Conservation (phyloP, 2,329 filamentous ascomycete genomes). For the Tricladium varicosporioides region DNA sequence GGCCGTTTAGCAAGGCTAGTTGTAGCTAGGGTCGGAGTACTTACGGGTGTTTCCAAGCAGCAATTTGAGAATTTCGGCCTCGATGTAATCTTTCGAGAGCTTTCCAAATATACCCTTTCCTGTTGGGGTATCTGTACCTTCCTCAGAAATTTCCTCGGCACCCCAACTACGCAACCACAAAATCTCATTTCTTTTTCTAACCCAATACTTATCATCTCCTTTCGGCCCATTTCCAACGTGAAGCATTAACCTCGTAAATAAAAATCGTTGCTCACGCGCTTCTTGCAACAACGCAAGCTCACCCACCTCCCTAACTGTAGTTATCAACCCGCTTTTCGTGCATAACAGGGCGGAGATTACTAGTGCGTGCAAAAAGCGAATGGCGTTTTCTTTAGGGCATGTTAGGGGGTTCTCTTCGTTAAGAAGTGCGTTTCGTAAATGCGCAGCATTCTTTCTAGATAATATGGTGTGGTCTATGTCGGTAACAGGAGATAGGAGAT, state of each 20-base stretch:
- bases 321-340: constrained; percentile 47
- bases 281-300: constrained; percentile 65
- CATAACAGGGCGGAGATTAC: constrained; percentile 59
- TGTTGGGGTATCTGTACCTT: constrained; percentile 33
- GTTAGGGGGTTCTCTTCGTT: constrained; percentile 63
- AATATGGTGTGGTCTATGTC: constrained; percentile 35
- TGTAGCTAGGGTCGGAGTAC: constrained; percentile 28
- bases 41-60: constrained; percentile 61
- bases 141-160: constrained; percentile 41
- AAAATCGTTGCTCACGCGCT: constrained; percentile 60
- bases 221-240: constrained; percentile 43
- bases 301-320: constrained; percentile 51
- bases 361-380: constrained; percentile 60
- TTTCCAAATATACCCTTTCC: constrained; percentile 55
- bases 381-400: constrained; percentile 52
- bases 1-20: no score
- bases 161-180: constrained; percentile 76
- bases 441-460: constrained; percentile 41
- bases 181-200: constrained; percentile 58
- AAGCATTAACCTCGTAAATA: constrained; percentile 49
- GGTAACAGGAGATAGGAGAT: constrained; percentile 44
- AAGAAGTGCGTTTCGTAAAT: constrained; percentile 54
- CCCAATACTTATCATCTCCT: constrained; percentile 64
- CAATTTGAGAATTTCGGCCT: constrained; percentile 68
- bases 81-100: constrained; percentile 59